Evolutionary conservation across 2,329 filamentous ascomycete genomes (phyloP), one percentile per base, ranked within the genome.

Genomic region (Samsoniella hepiali): DNA sequence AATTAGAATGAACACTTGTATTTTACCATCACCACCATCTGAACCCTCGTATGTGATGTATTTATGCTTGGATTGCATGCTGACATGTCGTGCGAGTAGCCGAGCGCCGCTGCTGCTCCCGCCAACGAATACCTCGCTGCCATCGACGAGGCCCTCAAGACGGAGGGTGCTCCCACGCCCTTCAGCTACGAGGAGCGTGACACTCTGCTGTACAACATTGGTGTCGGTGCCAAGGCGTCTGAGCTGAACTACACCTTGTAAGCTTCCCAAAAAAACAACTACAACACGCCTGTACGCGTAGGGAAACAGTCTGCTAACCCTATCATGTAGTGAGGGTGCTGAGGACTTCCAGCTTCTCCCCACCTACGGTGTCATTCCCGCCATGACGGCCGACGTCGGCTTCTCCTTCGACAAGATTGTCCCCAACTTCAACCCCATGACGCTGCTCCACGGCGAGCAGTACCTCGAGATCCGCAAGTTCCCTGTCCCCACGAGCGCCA

Each of bases 401-500:
- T 98, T 90, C 81, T 87, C 83, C 76, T 84, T 95, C 71, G 86
- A 88, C 72, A 87, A 93, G 63, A 85, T 99, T 66, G 90, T 98
- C 34, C 93, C 93, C 75, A 96, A 98, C 83, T 99, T 97, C 83
- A 92, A 87, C 44, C 94, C 93, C 66, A 97, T 97, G 92, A 97
- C 97, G 93, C 87, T 99, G 58, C 89, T 99, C 31, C 95, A 99
- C 80, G 95, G 95, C 74, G 95, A 99, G 83, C 95, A 99, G 78
- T 99, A 93, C 80, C 91, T 99, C 67, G 95, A 99, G 79, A 85
- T 99, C 72, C 88, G 89, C 74, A 92, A 94, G 77, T 96, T 88
- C 81, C 95, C 95, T 47, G 90, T 98, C 71, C 94, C 94, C 42
- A 97, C 93, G 38, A 84, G 88, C 62, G 93, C 85, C 58, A 88